phyloP scores from a whole-genome alignment of 192 early-diverging fungal species.

The Rhizophagus clarus region DNA sequence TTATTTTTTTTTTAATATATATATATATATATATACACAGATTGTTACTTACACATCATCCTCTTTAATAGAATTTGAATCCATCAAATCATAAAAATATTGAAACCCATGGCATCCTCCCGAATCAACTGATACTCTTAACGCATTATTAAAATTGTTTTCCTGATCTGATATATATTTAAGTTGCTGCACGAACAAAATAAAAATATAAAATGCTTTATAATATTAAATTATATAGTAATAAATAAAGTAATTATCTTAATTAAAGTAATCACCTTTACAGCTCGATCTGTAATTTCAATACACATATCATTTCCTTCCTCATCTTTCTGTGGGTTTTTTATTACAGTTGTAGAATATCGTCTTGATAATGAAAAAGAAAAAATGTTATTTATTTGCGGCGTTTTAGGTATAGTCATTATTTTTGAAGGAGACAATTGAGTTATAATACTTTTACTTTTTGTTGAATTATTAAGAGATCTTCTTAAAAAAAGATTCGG shows the following conservation, averaged over 20 bases:
- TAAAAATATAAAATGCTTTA: neutral
- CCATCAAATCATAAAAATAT: conserved; percentile 77
- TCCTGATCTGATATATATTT: conserved; percentile 50
- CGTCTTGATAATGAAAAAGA: neutral
- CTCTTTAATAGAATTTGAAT: conserved; percentile 50
- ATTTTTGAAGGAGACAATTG: too few species aligned
- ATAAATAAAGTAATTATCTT: neutral
- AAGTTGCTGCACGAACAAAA: conserved; percentile 50
- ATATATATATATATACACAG: too few species aligned
- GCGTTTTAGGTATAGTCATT: neutral
- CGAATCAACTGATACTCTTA: conserved; percentile 79
- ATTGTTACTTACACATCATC: conserved; percentile 64
- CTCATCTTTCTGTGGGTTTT: conserved; percentile 42
- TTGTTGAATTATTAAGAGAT: too few species aligned
- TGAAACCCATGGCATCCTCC: conserved; percentile 89
- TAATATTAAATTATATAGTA: conserved; percentile 3
- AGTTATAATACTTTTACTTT: too few species aligned
- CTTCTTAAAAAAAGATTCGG: too few species aligned
- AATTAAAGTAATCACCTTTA: conserved; percentile 40
- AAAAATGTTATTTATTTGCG: neutral
- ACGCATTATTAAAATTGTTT: conserved; percentile 47
- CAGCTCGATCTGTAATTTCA: conserved; percentile 52
- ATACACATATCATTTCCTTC: conserved; percentile 42
- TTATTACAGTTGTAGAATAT: conserved; percentile 16
- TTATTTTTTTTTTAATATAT: neutral